Evolutionary conservation across 768 basidiomycete species (phyloP).

Genomic region (Mycena vitilis): DNA sequence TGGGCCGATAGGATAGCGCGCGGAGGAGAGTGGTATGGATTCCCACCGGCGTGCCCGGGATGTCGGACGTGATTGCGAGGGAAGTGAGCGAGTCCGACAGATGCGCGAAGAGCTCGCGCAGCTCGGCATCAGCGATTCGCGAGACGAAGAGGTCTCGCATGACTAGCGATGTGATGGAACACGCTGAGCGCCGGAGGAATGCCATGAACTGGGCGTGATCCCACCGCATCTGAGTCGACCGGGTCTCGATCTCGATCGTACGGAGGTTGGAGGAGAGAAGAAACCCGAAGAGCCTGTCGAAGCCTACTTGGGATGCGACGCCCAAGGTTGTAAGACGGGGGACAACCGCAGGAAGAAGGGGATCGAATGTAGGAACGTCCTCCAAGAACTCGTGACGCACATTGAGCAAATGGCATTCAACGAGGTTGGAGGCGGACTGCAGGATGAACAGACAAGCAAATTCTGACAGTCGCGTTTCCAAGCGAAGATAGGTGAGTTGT

Average conservation of each 20-base stretch:
- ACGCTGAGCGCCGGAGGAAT: slow-evolving; percentile 28
- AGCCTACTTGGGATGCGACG: slow-evolving; percentile 24
- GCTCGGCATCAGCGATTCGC: slow-evolving; percentile 7
- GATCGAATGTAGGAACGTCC: slow-evolving; percentile 18
- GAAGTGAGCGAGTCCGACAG: slow-evolving; percentile 22
- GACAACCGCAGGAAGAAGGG: slow-evolving; percentile 5
- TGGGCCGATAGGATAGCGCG: slow-evolving; percentile 11
- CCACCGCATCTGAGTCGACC: slow-evolving; percentile 32
- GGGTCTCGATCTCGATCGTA: slow-evolving; percentile 26
- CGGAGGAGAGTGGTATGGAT: slow-evolving; percentile 18
- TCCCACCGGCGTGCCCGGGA: slow-evolving; percentile 29
- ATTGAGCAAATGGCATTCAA: slow-evolving; percentile 30
- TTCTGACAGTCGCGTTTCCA: slow-evolving; percentile 27
- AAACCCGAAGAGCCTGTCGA: slow-evolving; percentile 20
- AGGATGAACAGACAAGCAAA: slow-evolving; percentile 24
- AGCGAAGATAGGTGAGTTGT: slow-evolving; percentile 21
- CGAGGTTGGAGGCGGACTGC: slow-evolving; percentile 21
- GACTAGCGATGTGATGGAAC: slow-evolving; percentile 24
- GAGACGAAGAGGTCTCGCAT: slow-evolving; percentile 31
- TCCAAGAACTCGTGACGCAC: slow-evolving; percentile 18
- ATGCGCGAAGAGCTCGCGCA: slow-evolving; percentile 19
- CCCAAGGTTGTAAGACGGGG: slow-evolving; percentile 18
- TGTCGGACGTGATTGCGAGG: slow-evolving; percentile 30
- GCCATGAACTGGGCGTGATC: slow-evolving; percentile 28
- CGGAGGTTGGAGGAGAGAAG: slow-evolving; percentile 20